Conservation (phyloP, 345 rosid genomes). For the Limnanthes douglasii region DNA sequence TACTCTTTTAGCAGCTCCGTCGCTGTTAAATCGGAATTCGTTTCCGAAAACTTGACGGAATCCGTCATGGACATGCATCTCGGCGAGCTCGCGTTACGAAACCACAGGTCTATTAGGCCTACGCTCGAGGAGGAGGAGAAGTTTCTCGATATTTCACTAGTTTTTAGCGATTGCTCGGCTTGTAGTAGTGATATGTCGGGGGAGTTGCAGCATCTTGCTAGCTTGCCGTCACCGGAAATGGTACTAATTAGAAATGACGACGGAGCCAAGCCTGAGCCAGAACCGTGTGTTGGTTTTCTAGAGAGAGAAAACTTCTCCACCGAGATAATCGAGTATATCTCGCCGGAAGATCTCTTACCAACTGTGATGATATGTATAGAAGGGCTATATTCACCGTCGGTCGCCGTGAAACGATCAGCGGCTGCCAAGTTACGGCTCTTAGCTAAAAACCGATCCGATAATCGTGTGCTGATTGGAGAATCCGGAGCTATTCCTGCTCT, state of each 20-base stretch:
- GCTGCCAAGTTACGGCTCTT: conserved; percentile 63
- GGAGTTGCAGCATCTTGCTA: conserved; percentile 44
- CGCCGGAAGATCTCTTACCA: conserved; percentile 62
- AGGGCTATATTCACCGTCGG: conserved; percentile 31
- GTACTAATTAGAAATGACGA: neutral
- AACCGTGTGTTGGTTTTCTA: conserved; percentile 41
- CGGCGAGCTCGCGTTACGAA: no score
- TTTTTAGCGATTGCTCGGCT: no score
- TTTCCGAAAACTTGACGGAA: no score
- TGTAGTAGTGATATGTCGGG: conserved; percentile 60
- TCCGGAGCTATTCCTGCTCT: conserved; percentile 49
- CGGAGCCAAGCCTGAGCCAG: conserved; percentile 14
- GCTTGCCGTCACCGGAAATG: conserved; percentile 22
- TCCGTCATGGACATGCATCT: no score
- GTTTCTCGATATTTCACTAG: no score
- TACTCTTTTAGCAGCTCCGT: no score
- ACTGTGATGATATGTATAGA: conserved; percentile 52
- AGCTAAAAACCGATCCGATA: conserved; percentile 48
- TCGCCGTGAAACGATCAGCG: conserved; percentile 41
- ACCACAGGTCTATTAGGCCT: no score
- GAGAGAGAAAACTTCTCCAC: conserved; percentile 44
- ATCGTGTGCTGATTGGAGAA: conserved; percentile 42
- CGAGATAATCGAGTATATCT: conserved; percentile 48
- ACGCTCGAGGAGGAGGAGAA: no score
- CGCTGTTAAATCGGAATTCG: no score